Percentiles rank a stretch among this genome's conserved stretches.
Conservation (phyloP, 73 alveolate genomes). For the Stentor coeruleus region DNA sequence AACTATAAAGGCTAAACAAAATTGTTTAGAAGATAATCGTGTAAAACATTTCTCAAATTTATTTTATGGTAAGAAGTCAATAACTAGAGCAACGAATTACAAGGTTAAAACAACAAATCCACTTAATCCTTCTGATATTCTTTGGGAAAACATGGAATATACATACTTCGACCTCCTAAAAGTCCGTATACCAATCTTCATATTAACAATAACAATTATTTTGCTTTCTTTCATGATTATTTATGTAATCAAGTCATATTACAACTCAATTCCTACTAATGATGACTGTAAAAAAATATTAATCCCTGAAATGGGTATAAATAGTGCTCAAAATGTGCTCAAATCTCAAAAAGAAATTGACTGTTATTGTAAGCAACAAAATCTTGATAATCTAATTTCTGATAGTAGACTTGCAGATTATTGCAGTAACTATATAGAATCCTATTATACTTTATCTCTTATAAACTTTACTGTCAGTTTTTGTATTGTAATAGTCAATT, state of each 20-base stretch:
- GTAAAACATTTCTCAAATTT: too few species aligned
- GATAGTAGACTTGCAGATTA: background rate
- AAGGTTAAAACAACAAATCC: too few species aligned
- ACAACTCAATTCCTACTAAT: background rate
- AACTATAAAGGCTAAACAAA: background rate
- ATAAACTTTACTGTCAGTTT: conserved; percentile 15
- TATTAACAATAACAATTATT: background rate
- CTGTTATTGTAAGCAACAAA: background rate
- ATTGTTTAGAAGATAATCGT: too few species aligned
- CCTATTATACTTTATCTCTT: background rate
- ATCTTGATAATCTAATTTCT: background rate
- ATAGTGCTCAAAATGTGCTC: background rate
- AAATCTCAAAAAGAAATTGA: background rate
- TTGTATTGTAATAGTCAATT: conserved; percentile 33
- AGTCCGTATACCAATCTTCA: background rate
- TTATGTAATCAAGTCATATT: too few species aligned
- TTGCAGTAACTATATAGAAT: background rate
- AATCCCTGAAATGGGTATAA: background rate
- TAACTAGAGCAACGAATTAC: too few species aligned
- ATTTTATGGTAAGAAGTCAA: too few species aligned
- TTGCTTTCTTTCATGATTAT: background rate
- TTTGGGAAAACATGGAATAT: background rate
- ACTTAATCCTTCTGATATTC: background rate
- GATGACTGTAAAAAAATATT: background rate
- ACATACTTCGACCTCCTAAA: background rate